Evolutionary conservation across 352 stramenopile genomes (phyloP).

Genomic region (Phytophthora lateralis): DNA sequence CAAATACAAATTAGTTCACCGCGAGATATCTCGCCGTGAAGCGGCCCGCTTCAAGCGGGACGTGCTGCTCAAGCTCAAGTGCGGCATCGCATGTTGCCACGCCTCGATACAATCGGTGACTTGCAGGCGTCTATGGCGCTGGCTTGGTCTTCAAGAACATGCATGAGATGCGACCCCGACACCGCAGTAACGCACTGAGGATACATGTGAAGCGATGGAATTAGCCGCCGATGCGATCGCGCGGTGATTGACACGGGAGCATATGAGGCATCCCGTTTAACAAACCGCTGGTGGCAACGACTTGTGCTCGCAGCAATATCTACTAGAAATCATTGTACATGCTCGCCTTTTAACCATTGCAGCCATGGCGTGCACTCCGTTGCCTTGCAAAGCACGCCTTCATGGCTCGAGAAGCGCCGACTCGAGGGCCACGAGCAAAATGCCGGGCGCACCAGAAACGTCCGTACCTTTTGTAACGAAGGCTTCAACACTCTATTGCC

Average conservation of each 20-base stretch:
- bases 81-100: background rate
- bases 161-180: background rate
- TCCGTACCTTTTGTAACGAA: constrained; percentile 29
- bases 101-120: background rate
- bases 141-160: background rate
- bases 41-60: too few relatives aligned
- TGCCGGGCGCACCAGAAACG: constrained; percentile 7
- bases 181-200: background rate
- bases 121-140: background rate
- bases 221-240: background rate
- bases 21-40: too few relatives aligned
- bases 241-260: background rate
- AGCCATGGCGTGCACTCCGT: background rate
- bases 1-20: too few relatives aligned
- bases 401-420: background rate
- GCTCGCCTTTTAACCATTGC: background rate
- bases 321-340: background rate
- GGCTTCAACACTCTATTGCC: constrained; percentile 14
- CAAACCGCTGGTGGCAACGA: background rate
- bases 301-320: background rate
- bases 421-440: background rate
- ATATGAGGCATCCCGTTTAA: constrained; percentile 8
- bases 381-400: background rate
- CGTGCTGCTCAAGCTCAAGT: background rate
- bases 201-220: background rate